Evolutionary conservation across 2,329 filamentous ascomycete species (phyloP), one percentile per base, ranked within the genome.

Genomic region (Sporothrix brunneoviolacea): DNA sequence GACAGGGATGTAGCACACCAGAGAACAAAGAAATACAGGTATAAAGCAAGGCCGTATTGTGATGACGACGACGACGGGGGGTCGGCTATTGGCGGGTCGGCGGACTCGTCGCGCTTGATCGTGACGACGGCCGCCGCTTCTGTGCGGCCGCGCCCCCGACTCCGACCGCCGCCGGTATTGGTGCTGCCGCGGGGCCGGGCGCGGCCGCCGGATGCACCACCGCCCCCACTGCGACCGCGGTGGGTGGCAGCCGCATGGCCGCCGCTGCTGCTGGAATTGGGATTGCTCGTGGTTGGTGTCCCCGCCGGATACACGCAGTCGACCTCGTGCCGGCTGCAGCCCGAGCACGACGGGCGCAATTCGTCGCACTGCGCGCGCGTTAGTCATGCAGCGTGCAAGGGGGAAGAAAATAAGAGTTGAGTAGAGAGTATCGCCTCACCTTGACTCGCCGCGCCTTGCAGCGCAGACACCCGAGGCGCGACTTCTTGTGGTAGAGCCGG

Each of bases 401-500:
- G 24, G 24, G n/a, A n/a, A n/a, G n/a, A n/a, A n/a, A n/a, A n/a
- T n/a, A n/a, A n/a, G n/a, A n/a, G 24, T 28, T 28, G 24, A 10
- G 24, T 5, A 10, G 24, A 28, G 6, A 28, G 24, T 28, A 5
- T 28, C 24, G 24, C 18, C 52, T 50, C 40, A 64, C 63, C 59
- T 64, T 65, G 16, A 65, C 63, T 18, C 62, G 57, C 24, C 62
- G 54, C 8, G 55, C 57, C 50, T 61, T 62, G 51, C 62, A 65
- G 36, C 61, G 57, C 13, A 59, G 50, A 48, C 63, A 65, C 2
- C 63, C 63, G 43, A 56, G 60, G 32, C 58, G 53, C 22, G 61
- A 64, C 55, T 65, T 65, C 51, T 58, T 62, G 52, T 65, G 63
- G 41, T 64, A 65, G 18, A 65, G 54, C 37, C 63, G 54, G 21